These are phyloP conservation scores for Trametes cinnabarina DNA, from an alignment of 768 basidiomycete genomes.

Conservation along the genomic window DNA sequence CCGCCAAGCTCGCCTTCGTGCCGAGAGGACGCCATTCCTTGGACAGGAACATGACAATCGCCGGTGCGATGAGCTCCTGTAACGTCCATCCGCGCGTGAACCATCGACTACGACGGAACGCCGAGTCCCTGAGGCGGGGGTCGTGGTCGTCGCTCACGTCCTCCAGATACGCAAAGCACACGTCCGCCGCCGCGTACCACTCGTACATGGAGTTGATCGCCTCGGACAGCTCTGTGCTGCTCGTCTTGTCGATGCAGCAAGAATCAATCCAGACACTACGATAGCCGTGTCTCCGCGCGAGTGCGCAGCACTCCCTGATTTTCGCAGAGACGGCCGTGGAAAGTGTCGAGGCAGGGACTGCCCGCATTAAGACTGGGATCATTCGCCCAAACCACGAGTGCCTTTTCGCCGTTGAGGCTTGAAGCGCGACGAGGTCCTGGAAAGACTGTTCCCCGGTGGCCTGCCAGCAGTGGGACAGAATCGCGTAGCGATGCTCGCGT, in stretches of 20 bases:
- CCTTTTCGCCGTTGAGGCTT: not conserved
- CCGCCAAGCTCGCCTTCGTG: slow-evolving; percentile 8
- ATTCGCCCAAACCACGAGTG: not conserved
- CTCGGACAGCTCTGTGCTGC: slow-evolving; percentile 17
- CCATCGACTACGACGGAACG: slow-evolving; percentile 18
- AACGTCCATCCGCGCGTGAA: slow-evolving; percentile 17
- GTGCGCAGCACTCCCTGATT: slow-evolving; percentile 6
- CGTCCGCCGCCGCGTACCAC: slow-evolving; percentile 18
- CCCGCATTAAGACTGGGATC: not conserved
- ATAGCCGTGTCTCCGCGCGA: slow-evolving; percentile 12
- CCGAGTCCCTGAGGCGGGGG: slow-evolving; percentile 8
- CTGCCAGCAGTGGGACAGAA: slow-evolving; percentile 15
- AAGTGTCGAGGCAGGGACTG: not conserved
- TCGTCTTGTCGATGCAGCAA: slow-evolving; percentile 20
- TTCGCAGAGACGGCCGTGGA: not conserved
- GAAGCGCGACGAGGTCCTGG: slow-evolving; percentile 10
- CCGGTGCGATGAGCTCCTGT: slow-evolving; percentile 18
- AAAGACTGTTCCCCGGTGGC: slow-evolving; percentile 9
- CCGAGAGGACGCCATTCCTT: slow-evolving; percentile 11
- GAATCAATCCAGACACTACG: slow-evolving; percentile 18
- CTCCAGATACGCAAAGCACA: slow-evolving; percentile 15
- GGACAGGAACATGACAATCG: slow-evolving; percentile 5
- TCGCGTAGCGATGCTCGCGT: slow-evolving; percentile 14
- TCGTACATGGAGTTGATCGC: slow-evolving; percentile 21
- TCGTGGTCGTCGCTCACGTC: slow-evolving; percentile 14